Conservation (phyloP, 371 early-diverging fungal species). For the Batrachochytrium dendrobatidis region DNA sequence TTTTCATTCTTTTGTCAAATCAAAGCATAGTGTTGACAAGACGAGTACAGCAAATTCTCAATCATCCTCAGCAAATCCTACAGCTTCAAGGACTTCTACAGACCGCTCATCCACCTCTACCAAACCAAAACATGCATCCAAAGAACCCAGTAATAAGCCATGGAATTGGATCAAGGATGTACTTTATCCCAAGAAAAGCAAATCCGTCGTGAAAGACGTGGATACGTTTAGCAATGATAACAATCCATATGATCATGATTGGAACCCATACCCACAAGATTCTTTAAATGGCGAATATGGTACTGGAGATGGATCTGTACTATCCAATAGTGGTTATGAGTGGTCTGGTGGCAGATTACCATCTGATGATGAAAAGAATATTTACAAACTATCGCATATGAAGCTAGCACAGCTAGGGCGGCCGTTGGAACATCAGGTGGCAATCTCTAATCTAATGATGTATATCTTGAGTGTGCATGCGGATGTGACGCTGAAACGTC, state of each 20-base stretch:
- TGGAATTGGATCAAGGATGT: constrained; percentile 4
- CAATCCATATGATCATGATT: too few relatives aligned
- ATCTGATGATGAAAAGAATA: constrained; percentile 66
- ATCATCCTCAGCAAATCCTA: too few relatives aligned
- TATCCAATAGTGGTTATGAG: background rate
- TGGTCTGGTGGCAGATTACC: too few relatives aligned
- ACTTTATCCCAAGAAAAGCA: background rate
- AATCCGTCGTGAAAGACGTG: constrained; percentile 3
- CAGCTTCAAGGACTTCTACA: too few relatives aligned
- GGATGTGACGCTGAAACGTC: constrained; percentile 38
- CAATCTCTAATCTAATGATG: constrained; percentile 92
- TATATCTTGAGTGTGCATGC: constrained; percentile 76
- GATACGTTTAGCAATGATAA: too few relatives aligned
- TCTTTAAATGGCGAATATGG: constrained; percentile 1
- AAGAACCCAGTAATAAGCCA: too few relatives aligned
- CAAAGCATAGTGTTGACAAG: too few relatives aligned
- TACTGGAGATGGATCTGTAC: background rate
- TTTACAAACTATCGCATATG: constrained; percentile 85
- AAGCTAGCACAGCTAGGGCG: constrained; percentile 87
- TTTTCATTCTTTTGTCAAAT: too few relatives aligned
- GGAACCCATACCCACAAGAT: constrained; percentile 19
- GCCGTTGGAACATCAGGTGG: constrained; percentile 83
- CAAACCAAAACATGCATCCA: too few relatives aligned
- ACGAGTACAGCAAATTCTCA: too few relatives aligned
- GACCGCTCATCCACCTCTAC: too few relatives aligned